Evolutionary conservation across 768 basidiomycete species (phyloP), one percentile per base, ranked within the genome.

Genomic region (Tylopilus plumbeoviolaceoides): DNA sequence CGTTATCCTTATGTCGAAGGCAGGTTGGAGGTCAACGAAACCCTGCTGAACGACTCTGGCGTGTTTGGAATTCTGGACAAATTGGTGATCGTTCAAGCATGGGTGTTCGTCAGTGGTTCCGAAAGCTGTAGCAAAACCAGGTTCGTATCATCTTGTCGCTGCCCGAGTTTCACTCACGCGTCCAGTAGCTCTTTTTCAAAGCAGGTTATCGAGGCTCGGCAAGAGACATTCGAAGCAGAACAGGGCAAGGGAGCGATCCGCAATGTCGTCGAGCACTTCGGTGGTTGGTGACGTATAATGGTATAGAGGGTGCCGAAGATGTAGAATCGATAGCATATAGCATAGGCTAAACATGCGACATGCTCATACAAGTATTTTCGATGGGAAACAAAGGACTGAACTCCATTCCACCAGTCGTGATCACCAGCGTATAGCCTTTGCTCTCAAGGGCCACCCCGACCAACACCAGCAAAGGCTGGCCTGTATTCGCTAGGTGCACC

Each of bases 401-500:
- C 33, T 5, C 33, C 33, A 12, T 35, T 12, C 33, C 33, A 35
- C 8, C 30, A 30, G 30, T 30, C 12, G 14, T 35, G 33, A 35
- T 35, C 9, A 35, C 33, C 30, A 30, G 30, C 30, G 7, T 30
- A 30, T 7, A 30, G 33, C 23, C 4, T 50, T 59, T 66, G 85
- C 73, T 84, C 85, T 71, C 88, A 78, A 57, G 91, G 87, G 50
- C 78, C 85, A 73, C 93, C 93, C 64, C 93, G 84, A 51, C 93
- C 93, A 62, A 94, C 88, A 72, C 90, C 89, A 65, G 84, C 80
- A 69, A 89, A 97, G 66, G 86, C 81, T 60, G 95, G 94, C 73
- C 87, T 79, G 82, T 81, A 98, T 70, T 94, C 90, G 54, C 84
- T 88, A 52, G 89, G 87, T 27, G 91, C 91, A 68, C 86, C 87